phyloP scores from a whole-genome alignment of 208 protist species.

The Acanthamoeba culbertsoni region DNA sequence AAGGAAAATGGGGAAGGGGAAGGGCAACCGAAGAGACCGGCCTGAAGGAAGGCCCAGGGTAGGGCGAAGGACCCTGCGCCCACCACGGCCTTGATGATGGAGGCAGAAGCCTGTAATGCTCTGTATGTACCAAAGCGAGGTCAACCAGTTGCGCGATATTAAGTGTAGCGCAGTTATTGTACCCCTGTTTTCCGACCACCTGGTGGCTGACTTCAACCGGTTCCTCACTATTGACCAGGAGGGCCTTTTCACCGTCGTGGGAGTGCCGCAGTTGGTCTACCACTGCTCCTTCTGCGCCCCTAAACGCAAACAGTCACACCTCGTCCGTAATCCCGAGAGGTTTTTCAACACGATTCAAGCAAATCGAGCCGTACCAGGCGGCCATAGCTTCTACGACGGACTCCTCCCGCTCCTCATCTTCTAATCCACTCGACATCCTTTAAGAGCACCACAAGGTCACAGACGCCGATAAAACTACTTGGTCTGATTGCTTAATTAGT shows the following conservation, averaged over 20 bases:
- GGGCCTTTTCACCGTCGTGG: not conserved
- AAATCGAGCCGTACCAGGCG: not conserved
- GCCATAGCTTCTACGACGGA: not conserved
- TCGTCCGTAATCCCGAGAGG: not conserved
- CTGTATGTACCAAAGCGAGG: not conserved
- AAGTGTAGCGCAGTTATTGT: not conserved
- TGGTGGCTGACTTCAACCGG: not conserved
- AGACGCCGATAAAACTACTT: no score
- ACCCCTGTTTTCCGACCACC: not conserved
- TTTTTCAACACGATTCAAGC: not conserved
- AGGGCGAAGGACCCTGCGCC: constrained; percentile 64
- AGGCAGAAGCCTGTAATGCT: constrained; percentile 38
- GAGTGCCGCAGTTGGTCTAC: not conserved
- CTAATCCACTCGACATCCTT: no score
- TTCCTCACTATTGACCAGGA: not conserved
- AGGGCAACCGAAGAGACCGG: constrained; percentile 23
- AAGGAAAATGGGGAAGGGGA: not conserved
- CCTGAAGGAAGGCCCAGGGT: constrained; percentile 53
- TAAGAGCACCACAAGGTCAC: no score
- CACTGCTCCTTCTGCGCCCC: not conserved
- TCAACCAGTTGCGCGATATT: not conserved
- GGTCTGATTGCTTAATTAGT: no score
- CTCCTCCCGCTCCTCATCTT: not conserved
- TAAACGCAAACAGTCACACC: not conserved
- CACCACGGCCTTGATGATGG: constrained; percentile 62